Evolutionary conservation across 768 basidiomycete genomes (phyloP), one percentile per base, ranked within the genome.

Genomic region (Suillus subaureus): DNA sequence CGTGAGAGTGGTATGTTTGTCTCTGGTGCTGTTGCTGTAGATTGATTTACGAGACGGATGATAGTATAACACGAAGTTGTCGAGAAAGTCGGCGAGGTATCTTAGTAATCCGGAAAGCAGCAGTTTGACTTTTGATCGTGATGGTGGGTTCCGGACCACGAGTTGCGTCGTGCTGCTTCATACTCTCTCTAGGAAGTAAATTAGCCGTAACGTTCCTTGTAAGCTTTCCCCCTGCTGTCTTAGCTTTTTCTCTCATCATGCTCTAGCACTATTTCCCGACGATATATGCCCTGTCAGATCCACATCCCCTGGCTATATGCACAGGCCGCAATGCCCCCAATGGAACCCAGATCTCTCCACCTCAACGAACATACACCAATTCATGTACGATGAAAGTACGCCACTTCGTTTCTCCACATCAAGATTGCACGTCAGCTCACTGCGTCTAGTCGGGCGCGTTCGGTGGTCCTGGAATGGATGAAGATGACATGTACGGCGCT

Each of bases 311-410:
- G 54, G 92, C 92, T 0, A 80, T 87, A 2, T 88, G 90, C 72
- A 91, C 82, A 62, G 90, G 86, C 8, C 75, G 76, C 49, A 83
- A 85, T 61, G 77, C 81, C 3, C 87, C 89, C 8, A 82, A 86
- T 61, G 89, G 90, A 43, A 80, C 78, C 6, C 82, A 82, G 6
- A 73, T 84, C 37, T 76, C 82, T 43, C 37, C 77, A 8, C 80
- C 79, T 42, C 78, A 86, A 69, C 78, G 85, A 61, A 82, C 85
- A 4, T 94, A 92, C 74, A 81, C 80, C 0, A 93, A 94, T 72
- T 83, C 84, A 0, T 91, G 89, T 66, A 93, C 92, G 2, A 92
- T 91, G 82, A 94, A 94, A 82, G 92, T 88, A 63, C n/a, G 71
- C 57, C 18, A 60, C 62, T 55, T 5, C 55, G 23, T 26, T 37